Conservation (phyloP, 2,329 filamentous ascomycete species). For the Elsinoe batatas region DNA sequence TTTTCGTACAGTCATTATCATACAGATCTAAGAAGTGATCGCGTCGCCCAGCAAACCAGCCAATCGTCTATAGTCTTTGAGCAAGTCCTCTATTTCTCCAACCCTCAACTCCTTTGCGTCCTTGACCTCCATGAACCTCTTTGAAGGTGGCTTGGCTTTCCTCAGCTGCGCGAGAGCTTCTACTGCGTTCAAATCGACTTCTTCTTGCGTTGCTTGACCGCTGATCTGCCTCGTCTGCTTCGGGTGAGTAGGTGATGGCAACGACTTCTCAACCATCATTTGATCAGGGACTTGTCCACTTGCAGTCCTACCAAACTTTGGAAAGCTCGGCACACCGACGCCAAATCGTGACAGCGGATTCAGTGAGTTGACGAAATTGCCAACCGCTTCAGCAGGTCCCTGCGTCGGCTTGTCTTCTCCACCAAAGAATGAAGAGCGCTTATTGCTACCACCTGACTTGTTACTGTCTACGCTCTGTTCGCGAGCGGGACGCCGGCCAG, state of each 20-base stretch:
- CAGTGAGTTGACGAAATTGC: constrained; percentile 25
- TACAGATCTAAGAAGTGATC: constrained; percentile 20
- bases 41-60: constrained; percentile 35
- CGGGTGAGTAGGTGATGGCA: constrained; percentile 14
- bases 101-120: constrained; percentile 37
- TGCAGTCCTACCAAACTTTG: constrained; percentile 25
- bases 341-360: constrained; percentile 30
- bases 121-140: constrained; percentile 38
- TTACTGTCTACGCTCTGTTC: constrained; percentile 71
- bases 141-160: constrained; percentile 38
- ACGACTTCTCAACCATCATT: not conserved
- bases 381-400: constrained; percentile 20
- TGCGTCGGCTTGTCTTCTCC: constrained; percentile 9
- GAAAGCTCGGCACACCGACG: constrained; percentile 24
- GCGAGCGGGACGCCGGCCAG: constrained; percentile 51
- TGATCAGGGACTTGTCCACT: constrained; percentile 18
- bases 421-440: constrained; percentile 42
- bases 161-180: constrained; percentile 36
- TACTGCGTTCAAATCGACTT: constrained; percentile 30
- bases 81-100: constrained; percentile 39
- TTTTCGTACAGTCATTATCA: not conserved
- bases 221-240: constrained; percentile 19
- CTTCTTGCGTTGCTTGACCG: constrained; percentile 10
- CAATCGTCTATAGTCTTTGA: constrained; percentile 31
- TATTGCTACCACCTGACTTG: constrained; percentile 52